Evolutionary conservation across 208 protist genomes (phyloP), one percentile per base, ranked within the genome.

Genomic region (Crithidia brevicula): DNA sequence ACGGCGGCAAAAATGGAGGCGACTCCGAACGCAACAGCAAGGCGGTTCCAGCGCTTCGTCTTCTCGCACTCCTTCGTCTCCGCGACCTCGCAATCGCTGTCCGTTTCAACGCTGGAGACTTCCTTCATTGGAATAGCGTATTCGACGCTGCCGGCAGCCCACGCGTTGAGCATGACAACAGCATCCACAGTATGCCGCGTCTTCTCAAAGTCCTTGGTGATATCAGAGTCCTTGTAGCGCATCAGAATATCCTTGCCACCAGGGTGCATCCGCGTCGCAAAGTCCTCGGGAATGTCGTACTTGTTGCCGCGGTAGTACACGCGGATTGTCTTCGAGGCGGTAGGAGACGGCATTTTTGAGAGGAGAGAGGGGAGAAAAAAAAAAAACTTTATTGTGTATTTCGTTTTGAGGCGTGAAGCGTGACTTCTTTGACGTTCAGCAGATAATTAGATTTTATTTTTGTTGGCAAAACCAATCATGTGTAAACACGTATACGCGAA

Each of bases 131-230:
- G 28, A 13, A 60, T 36, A 6, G 33, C 40, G 8, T 42, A 53
- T 16, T n/a, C 47, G 9, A 38, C 52, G 18, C 27, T 27, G n/a
- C 45, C 58, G 33, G 23, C 38, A 22, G 56, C 9, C 69, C 69
- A 75, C 23, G 33, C 22, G 25, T 69, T 38, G 3, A 75, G 43
- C 52, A 75, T 68, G 4, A 53, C 57, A 0, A 51, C 43, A 4
- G 69, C 69, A 31, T 75, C 69, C 3, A 45, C 11, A 4, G 72
- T 66, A 54, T 77, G 72, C 8, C 56, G 40, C 50, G 46, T 67
- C 38, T 77, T 67, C 30, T 77, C 64, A 56, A 77, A 77, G n/a
- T 60, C 72, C 22, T 59, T 42, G 22, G 72, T 77, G 38, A 72
- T 77, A 47, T 77, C 72, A 27, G 36, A 31, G 38, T 72, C 64